Percentiles rank a stretch among this genome's conserved stretches.
Conservation (phyloP, 768 basidiomycete species). For the Suillus bovinus region DNA sequence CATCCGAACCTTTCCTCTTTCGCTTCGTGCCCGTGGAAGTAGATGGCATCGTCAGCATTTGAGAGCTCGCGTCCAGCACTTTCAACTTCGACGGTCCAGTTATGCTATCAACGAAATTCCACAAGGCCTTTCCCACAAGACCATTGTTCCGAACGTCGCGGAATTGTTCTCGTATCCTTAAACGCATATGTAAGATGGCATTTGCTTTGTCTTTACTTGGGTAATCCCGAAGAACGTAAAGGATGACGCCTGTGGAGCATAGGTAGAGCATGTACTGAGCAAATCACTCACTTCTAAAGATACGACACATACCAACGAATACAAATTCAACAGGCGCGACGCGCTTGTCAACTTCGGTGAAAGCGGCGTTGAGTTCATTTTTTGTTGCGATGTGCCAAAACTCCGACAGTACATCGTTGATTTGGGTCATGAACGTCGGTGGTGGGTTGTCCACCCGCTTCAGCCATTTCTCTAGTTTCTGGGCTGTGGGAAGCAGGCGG, state of each 20-base stretch:
- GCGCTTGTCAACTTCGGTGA: slow-evolving; percentile 54
- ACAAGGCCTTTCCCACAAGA: slow-evolving; percentile 53
- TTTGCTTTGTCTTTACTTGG: slow-evolving; percentile 48
- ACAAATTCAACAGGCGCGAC: slow-evolving; percentile 79
- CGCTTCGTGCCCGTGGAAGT: slow-evolving; percentile 16
- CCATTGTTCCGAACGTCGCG: slow-evolving; percentile 67
- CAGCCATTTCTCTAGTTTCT: slow-evolving; percentile 55
- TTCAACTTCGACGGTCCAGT: slow-evolving; percentile 33
- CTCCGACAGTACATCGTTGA: slow-evolving; percentile 53
- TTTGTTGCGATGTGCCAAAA: slow-evolving; percentile 55
- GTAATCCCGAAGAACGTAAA: slow-evolving; percentile 51
- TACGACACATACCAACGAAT: slow-evolving; percentile 60
- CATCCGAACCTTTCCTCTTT: slow-evolving; percentile 32
- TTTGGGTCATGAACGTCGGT: slow-evolving; percentile 49
- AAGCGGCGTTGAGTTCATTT: slow-evolving; percentile 42
- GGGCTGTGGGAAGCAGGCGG: slow-evolving; percentile 50
- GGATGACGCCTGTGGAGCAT: slow-evolving; percentile 58
- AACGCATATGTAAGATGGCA: slow-evolving; percentile 59
- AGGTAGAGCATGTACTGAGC: background rate
- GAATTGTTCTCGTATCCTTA: slow-evolving; percentile 52
- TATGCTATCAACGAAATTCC: slow-evolving; percentile 52
- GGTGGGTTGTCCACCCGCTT: slow-evolving; percentile 37
- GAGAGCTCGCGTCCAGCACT: slow-evolving; percentile 25
- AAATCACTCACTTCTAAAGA: background rate
- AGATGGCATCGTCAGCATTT: slow-evolving; percentile 7